Conservation (phyloP, 495 filamentous ascomycete species). For the Massariosphaeria phaeospora region DNA sequence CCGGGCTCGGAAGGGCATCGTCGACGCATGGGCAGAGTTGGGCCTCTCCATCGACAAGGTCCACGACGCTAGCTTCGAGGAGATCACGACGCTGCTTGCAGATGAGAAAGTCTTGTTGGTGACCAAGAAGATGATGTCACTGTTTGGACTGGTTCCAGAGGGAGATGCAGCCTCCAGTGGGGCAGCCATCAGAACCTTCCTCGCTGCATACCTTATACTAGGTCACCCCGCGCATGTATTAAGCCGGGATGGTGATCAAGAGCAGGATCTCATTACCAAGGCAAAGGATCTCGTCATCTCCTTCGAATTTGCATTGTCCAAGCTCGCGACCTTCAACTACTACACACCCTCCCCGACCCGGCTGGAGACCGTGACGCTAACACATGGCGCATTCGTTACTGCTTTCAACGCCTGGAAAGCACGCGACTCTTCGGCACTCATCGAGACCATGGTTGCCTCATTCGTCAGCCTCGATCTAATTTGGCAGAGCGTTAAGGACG, state of each 20-base stretch:
- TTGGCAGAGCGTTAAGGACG: conserved; percentile 92
- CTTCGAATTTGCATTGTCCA: conserved; percentile 72
- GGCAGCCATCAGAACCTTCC: conserved; percentile 78
- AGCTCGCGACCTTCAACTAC: conserved; percentile 37
- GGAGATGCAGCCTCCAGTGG: conserved; percentile 65
- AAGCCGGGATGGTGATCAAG: conserved; percentile 72
- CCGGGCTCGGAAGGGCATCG: conserved; percentile 54
- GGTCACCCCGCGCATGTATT: conserved; percentile 89
- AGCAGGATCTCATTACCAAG: conserved; percentile 85
- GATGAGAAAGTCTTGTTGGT: conserved; percentile 64
- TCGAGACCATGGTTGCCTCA: conserved; percentile 92
- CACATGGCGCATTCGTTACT: conserved; percentile 77
- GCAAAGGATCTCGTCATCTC: conserved; percentile 75
- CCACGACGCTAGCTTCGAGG: conserved; percentile 71
- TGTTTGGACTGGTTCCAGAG: conserved; percentile 71
- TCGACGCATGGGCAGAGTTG: conserved; percentile 58
- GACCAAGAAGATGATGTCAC: conserved; percentile 67
- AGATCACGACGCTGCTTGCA: conserved; percentile 71
- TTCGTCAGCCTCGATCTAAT: conserved; percentile 94
- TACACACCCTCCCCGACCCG: conserved; percentile 42
- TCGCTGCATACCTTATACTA: conserved; percentile 88
- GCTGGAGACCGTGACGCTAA: conserved; percentile 57
- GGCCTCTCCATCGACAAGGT: conserved; percentile 71
- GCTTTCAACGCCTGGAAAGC: conserved; percentile 95
- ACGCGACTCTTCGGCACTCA: conserved; percentile 78